Evolutionary conservation across 495 filamentous ascomycete genomes (phyloP).

Genomic region (Usnea hakonensis): DNA sequence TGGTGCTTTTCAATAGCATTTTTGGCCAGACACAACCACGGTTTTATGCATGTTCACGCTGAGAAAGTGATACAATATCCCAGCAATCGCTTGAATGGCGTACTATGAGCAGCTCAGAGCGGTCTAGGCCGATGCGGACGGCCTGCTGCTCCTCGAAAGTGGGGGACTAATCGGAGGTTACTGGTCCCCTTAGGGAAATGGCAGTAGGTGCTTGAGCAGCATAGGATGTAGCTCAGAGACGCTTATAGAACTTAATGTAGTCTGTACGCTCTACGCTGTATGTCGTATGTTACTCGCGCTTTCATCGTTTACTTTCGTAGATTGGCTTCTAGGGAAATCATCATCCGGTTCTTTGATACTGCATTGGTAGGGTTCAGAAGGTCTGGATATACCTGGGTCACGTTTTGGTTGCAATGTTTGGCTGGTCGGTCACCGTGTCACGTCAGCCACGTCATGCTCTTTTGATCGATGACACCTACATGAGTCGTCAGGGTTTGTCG

Average conservation of each 20-base stretch:
- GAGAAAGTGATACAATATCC: neutral
- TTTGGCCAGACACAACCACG: neutral
- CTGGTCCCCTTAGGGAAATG: neutral
- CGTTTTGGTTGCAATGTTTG: neutral
- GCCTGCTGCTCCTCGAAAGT: neutral
- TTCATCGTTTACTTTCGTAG: too few species aligned
- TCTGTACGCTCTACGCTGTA: neutral
- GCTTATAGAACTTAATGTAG: neutral
- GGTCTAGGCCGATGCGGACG: neutral
- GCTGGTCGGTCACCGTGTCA: neutral
- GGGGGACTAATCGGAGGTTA: neutral
- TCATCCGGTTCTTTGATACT: too few species aligned
- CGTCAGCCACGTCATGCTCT: neutral
- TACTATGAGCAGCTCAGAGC: neutral
- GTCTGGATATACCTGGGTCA: neutral
- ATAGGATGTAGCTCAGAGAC: neutral
- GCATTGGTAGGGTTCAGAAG: neutral
- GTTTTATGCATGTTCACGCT: neutral
- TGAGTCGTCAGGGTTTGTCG: neutral
- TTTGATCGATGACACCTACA: neutral
- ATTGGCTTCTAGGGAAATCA: too few species aligned
- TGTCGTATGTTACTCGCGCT: too few species aligned
- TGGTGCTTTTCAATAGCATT: neutral
- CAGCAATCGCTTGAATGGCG: neutral
- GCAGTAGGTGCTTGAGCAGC: neutral